Conservation (phyloP, 148 eudicot species). For the Persicaria tinctoria region DNA sequence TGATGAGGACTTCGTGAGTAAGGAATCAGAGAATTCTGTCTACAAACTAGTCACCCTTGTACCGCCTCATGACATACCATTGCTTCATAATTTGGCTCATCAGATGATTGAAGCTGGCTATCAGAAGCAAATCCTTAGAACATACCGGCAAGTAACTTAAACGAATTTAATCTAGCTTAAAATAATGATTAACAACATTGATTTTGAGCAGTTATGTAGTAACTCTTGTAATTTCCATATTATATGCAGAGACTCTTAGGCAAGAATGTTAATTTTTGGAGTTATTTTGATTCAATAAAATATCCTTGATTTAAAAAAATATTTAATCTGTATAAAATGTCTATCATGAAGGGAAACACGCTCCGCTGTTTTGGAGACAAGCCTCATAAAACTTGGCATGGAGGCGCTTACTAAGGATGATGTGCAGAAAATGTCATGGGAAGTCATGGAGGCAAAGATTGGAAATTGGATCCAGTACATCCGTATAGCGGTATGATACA, state of each 20-base stretch:
- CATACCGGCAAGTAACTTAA: constrained; percentile 45
- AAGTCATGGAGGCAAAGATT: constrained; percentile 81
- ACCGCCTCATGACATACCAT: constrained; percentile 62
- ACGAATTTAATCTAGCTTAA: background rate
- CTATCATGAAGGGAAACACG: constrained; percentile 57
- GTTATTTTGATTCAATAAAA: background rate
- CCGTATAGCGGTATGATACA: constrained; percentile 64
- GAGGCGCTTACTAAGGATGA: constrained; percentile 86
- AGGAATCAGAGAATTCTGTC: constrained; percentile 39
- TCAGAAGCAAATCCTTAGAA: constrained; percentile 59
- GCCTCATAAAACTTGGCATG: constrained; percentile 76
- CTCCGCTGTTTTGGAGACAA: constrained; percentile 55
- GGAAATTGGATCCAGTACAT: constrained; percentile 94
- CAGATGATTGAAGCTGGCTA: constrained; percentile 82
- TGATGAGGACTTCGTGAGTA: constrained; percentile 18
- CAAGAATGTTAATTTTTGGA: background rate
- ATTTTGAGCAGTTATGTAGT: background rate
- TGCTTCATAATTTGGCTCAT: constrained; percentile 57
- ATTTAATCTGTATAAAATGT: background rate
- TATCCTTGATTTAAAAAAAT: background rate
- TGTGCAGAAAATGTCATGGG: constrained; percentile 98
- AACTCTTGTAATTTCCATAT: background rate
- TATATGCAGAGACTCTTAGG: background rate
- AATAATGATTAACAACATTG: no score
- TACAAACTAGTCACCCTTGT: constrained; percentile 46